Base-by-base conservation (phyloP, 306 rosid species). In the Urtica urens region DNA sequence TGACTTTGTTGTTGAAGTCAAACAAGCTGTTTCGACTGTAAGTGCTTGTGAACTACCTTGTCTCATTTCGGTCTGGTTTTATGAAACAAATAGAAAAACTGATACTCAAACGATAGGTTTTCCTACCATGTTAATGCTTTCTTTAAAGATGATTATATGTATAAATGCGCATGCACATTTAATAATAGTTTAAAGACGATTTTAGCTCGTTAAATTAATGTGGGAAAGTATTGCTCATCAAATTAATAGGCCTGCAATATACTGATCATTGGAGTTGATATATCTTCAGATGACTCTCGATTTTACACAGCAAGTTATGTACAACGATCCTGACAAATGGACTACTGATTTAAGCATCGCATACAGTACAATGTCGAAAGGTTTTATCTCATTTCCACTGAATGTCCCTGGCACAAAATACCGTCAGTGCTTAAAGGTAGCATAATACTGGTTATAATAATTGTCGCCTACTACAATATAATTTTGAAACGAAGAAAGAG, bases 311-410 rank as follows among this genome's bases (percentile, higher is more conserved):
- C 23, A 46, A 18, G 26, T 67, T 58, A 38, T 66, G 14, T 50
- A 67, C 13, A 57, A 62, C n/a, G 57, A 72, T 51, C 48, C 57
- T 1, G 70, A 62, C 19, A 72, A 53, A 17, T 58, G 63, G 1
- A 12, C 30, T 1, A 50, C 28, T 5, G 25, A 38, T 12, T 25
- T 70, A 35, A 53, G 75, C 9, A 55, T 63, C 39, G 38, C 39
- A 23, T 70, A 55, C 17, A 48, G 44, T 8, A 52, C 40, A 38
- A 35, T 72, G 23, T 18, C 44, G 14, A 42, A 67, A 0, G 70
- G 74, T 22, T 35, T 67, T 12, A 48, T 72, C 67, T 24, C 78
- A 5, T 48, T 72, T 21, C 78, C 78, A 16, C 35, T 72, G 63
- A 61, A 72, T 28, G 18, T 72, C 20, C 77, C 77, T 0, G 77